Conservation (phyloP, 176 grass and related monocot genomes). For the Paspalum notatum region DNA sequence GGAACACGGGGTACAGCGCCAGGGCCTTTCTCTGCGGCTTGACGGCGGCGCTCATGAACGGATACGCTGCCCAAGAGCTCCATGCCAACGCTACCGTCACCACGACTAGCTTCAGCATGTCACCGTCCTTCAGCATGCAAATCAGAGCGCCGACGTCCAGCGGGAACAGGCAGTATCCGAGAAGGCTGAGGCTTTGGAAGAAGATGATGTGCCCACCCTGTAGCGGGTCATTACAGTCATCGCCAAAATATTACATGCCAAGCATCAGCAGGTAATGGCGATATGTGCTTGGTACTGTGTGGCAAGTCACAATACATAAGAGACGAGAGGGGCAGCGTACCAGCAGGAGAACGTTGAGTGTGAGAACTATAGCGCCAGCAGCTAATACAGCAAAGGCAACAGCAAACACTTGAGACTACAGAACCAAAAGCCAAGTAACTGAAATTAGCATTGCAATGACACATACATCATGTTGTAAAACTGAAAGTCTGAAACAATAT, state of each 20-base stretch:
- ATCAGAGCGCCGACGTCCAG: constrained; percentile 81
- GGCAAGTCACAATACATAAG: not conserved
- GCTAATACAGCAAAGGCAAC: constrained; percentile 94
- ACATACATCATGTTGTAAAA: not conserved
- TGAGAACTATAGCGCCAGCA: constrained; percentile 88
- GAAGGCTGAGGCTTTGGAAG: constrained; percentile 94
- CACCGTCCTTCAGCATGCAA: constrained; percentile 73
- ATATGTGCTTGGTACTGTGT: not conserved
- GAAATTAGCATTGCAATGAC: not conserved
- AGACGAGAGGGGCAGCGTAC: constrained; percentile 31
- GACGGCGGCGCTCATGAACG: constrained; percentile 88
- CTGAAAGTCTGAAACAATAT: not conserved
- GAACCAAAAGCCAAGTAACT: constrained; percentile 23
- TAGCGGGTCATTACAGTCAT: constrained; percentile 23
- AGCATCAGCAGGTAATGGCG: not conserved
- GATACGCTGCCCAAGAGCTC: constrained; percentile 97
- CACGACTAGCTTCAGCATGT: constrained; percentile 62
- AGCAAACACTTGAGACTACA: constrained; percentile 92
- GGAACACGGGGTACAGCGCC: constrained; percentile 89
- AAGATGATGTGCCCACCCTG: constrained; percentile 94
- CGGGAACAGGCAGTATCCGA: constrained; percentile 92
- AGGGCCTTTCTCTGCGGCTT: constrained; percentile 89
- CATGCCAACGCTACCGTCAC: constrained; percentile 72
- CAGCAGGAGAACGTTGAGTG: constrained; percentile 92
- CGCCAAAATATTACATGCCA: not conserved